Evolutionary conservation across 345 rosid species (phyloP).

Genomic region (Ceriops tagal): DNA sequence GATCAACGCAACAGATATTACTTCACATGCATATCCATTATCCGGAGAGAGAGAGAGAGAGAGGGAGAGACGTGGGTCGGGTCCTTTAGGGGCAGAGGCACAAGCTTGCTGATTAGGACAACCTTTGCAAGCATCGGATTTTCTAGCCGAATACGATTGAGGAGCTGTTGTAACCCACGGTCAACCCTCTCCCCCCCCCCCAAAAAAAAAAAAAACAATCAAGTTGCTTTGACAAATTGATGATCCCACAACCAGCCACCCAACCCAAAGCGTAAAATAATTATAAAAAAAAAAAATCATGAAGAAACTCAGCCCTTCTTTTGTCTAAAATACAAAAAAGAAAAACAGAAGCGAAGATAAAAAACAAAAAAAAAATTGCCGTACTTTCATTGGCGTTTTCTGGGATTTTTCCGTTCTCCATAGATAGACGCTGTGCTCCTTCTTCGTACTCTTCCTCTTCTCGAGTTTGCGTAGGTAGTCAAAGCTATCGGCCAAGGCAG

Average conservation of each 20-base stretch:
- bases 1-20: no score
- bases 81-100: slow-evolving; percentile 93
- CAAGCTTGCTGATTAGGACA: slow-evolving; percentile 90
- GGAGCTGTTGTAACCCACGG: slow-evolving; percentile 44
- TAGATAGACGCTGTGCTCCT: no score
- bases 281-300: not conserved
- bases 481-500: no score
- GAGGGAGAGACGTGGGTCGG: slow-evolving; percentile 69
- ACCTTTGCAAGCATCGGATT: slow-evolving; percentile 75
- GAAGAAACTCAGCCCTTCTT: not conserved
- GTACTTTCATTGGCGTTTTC: slow-evolving; percentile 65
- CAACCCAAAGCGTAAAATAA: no score
- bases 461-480: no score
- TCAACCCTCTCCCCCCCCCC: not conserved
- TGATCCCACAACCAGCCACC: no score
- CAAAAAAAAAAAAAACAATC: not conserved
- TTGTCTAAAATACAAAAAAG: no score
- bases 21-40: no score
- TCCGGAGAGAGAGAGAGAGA: not conserved
- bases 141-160: slow-evolving; percentile 69
- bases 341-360: not conserved
- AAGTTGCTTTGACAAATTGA: not conserved
- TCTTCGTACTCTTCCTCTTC: no score
- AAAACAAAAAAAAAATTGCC: not conserved
- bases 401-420: slow-evolving; percentile 61